These are phyloP conservation scores for Amylostereum chailletii DNA, from an alignment of 1,284 basidiomycete species.

Conservation along the genomic window DNA sequence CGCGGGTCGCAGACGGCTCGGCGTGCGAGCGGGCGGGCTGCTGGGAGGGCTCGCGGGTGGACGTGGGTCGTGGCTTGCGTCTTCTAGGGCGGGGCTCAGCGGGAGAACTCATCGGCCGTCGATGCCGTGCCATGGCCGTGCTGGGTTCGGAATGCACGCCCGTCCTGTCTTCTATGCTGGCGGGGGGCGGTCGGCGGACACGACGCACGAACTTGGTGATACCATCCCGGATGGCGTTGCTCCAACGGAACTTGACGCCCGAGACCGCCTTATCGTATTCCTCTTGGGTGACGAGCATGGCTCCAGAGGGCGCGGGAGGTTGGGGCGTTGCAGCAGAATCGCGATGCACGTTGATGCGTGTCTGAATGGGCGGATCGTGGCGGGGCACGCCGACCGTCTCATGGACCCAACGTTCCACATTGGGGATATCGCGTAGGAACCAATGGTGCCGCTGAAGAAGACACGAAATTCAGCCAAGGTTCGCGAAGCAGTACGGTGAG, in stretches of 20 bases:
- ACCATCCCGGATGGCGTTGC: no score
- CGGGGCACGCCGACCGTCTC: conserved; percentile 42
- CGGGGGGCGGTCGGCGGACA: no score
- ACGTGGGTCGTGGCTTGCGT: no score
- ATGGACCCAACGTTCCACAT: conserved; percentile 72
- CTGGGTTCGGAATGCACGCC: background rate
- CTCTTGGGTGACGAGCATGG: background rate
- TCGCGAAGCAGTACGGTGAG: conserved; percentile 4
- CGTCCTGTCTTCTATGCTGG: background rate
- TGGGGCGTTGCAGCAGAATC: background rate
- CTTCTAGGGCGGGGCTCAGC: no score
- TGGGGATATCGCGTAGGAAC: conserved; percentile 68
- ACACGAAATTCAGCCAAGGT: conserved; percentile 8
- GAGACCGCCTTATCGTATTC: background rate
- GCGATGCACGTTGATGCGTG: background rate
- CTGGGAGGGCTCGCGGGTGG: no score
- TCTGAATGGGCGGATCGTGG: background rate
- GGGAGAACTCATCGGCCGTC: no score
- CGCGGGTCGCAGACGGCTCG: background rate
- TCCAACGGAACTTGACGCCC: background rate
- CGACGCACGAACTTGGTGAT: no score
- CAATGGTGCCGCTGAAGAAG: conserved; percentile 54
- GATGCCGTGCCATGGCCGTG: background rate
- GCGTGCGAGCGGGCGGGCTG: no score
- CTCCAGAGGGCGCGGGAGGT: background rate